A percentile compares a stretch with the other conserved stretches of the same genome.
phyloP scores from a whole-genome alignment of 1,139 yeast species.

The Suhomyces yuchorum region DNA sequence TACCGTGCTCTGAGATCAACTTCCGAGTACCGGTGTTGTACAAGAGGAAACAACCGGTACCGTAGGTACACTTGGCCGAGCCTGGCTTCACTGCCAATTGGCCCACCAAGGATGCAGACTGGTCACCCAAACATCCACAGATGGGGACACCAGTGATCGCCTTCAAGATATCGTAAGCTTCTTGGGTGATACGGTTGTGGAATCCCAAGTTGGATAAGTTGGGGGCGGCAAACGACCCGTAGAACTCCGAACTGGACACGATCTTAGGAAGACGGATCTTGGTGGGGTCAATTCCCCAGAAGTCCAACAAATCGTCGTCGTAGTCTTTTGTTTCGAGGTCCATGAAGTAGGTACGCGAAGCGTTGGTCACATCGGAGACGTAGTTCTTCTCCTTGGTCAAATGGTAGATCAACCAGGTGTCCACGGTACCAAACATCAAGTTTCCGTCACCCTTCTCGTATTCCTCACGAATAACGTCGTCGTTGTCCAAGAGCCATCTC shows the following conservation, averaged over 20 bases:
- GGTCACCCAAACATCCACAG: conserved; percentile 93
- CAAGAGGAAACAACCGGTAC: conserved; percentile 91
- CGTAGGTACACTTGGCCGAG: conserved; percentile 94
- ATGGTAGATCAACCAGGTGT: conserved; percentile 90
- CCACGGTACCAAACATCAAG: conserved; percentile 91
- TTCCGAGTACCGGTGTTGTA: conserved; percentile 80
- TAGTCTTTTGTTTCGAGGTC: conserved; percentile 75
- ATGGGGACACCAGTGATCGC: conserved; percentile 66
- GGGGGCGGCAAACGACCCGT: conserved; percentile 71
- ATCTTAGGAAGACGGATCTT: conserved; percentile 77
- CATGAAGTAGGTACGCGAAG: conserved; percentile 90
- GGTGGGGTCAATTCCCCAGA: conserved; percentile 76
- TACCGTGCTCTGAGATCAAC: conserved; percentile 73
- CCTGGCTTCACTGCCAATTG: conserved; percentile 85
- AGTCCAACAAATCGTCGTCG: conserved; percentile 72
- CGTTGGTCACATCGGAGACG: conserved; percentile 89
- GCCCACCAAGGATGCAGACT: conserved; percentile 90
- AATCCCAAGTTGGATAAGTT: conserved; percentile 53
- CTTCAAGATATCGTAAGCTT: conserved; percentile 52
- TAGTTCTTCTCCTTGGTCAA: conserved; percentile 72
- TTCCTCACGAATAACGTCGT: conserved; percentile 63
- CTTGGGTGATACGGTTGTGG: conserved; percentile 53
- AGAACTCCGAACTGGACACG: conserved; percentile 76
- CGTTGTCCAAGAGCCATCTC: conserved; percentile 87
- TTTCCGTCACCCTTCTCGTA: conserved; percentile 73